phyloP scores from a whole-genome alignment of 2,329 filamentous ascomycete species.

The Apiospora arundinis region DNA sequence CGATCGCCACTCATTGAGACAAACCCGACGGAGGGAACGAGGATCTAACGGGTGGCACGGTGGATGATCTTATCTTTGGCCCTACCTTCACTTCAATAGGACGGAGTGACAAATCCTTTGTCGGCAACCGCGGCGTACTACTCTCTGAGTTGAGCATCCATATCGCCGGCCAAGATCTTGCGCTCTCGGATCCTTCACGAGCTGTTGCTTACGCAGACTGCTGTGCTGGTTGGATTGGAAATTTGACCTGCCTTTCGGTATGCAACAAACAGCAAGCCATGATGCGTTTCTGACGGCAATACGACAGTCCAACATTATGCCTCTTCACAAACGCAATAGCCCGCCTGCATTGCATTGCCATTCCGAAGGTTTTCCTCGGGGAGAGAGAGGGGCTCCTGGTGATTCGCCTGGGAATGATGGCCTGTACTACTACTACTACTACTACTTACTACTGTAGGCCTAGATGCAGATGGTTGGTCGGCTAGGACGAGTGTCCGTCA shows the following conservation, averaged over 20 bases:
- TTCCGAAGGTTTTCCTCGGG: background rate
- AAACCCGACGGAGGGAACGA: background rate
- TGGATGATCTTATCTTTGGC: background rate
- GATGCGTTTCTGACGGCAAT: conserved; percentile 7
- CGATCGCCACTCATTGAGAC: conserved; percentile 13
- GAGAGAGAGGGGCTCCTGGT: background rate
- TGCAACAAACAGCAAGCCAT: background rate
- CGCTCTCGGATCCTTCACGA: background rate
- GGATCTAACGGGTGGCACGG: background rate
- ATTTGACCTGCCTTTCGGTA: background rate
- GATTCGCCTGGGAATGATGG: background rate
- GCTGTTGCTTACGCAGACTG: background rate
- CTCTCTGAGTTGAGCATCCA: background rate
- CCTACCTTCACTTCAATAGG: background rate
- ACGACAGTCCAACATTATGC: background rate
- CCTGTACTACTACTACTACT: no score
- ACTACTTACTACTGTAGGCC: background rate
- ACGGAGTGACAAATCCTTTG: background rate
- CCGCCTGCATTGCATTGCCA: background rate
- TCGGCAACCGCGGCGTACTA: conserved; percentile 15
- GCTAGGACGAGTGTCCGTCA: conserved; percentile 4
- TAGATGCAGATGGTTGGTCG: background rate
- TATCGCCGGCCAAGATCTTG: conserved; percentile 2
- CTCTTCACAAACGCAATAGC: background rate
- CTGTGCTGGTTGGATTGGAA: background rate